phyloP scores from a whole-genome alignment of 192 early-diverging fungal species.

The Coemansia sp. region DNA sequence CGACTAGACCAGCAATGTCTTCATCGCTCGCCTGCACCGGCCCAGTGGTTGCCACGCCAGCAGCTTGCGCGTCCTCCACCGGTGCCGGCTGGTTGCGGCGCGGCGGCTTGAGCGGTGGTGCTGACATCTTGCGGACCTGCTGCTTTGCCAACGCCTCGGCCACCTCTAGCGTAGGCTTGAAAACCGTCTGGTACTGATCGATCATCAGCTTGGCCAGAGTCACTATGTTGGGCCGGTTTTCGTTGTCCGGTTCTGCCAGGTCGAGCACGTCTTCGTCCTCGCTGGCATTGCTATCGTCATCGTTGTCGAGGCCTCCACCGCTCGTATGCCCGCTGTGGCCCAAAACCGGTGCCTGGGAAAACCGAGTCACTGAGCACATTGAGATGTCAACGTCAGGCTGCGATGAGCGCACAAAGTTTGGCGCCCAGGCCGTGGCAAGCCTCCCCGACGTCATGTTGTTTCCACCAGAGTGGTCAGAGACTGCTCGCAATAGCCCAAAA shows the following conservation, averaged over 20 bases:
- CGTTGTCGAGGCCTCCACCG: neutral
- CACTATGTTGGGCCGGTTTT: conserved; percentile 48
- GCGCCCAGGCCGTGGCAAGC: conserved; percentile 82
- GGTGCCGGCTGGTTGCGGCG: conserved; percentile 8
- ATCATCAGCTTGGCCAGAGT: conserved; percentile 48
- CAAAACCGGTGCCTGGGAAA: conserved; percentile 10
- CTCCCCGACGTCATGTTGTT: conserved; percentile 87
- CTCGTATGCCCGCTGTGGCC: neutral
- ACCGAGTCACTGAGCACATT: conserved; percentile 53
- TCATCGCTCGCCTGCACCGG: conserved; percentile 41
- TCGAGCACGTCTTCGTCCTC: conserved; percentile 32
- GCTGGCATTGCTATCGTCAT: conserved; percentile 14
- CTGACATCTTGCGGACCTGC: conserved; percentile 6
- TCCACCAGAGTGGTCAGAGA: conserved; percentile 60
- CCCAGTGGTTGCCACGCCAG: neutral
- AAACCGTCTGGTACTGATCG: conserved; percentile 50
- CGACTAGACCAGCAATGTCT: conserved; percentile 45
- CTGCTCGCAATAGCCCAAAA: conserved; percentile 68
- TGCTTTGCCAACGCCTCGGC: conserved; percentile 40
- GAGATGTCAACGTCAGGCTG: conserved; percentile 52
- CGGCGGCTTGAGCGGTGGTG: conserved; percentile 39
- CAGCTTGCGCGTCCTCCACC: neutral
- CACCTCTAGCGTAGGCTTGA: conserved; percentile 49
- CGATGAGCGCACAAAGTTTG: conserved; percentile 72
- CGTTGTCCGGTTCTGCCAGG: conserved; percentile 15